Percentiles rank a stretch among this genome's conserved stretches.
phyloP scores from a whole-genome alignment of 345 rosid species.

The Heritiera littoralis region DNA sequence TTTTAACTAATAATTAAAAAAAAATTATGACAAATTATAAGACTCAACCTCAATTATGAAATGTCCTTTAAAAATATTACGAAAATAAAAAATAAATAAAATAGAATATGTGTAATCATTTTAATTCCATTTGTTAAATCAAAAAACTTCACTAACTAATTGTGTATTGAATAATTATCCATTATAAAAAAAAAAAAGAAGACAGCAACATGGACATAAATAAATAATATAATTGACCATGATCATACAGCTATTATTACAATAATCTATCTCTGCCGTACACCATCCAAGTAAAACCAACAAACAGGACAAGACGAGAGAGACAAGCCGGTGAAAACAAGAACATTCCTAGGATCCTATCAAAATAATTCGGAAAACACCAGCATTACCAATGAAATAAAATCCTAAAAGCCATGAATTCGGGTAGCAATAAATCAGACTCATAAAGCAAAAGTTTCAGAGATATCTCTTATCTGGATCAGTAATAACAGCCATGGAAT shows the following conservation, averaged over 20 bases:
- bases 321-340: slow-evolving; percentile 16
- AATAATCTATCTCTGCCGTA: slow-evolving; percentile 31
- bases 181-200: neutral
- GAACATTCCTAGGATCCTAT: slow-evolving; percentile 20
- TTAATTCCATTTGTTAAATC: too few relatives aligned
- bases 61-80: too few relatives aligned
- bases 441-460: neutral
- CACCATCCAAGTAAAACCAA: slow-evolving; percentile 20
- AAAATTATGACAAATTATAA: too few relatives aligned
- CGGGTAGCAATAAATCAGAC: neutral
- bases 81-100: too few relatives aligned
- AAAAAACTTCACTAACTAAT: too few relatives aligned
- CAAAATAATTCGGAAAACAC: neutral
- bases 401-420: too few relatives aligned
- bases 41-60: too few relatives aligned
- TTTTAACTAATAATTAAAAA: too few relatives aligned
- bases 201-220: neutral
- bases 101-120: too few relatives aligned
- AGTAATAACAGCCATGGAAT: slow-evolving; percentile 19
- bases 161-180: too few relatives aligned
- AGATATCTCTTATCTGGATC: neutral
- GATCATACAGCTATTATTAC: neutral
- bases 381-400: too few relatives aligned
- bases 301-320: slow-evolving; percentile 22
- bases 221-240: neutral